Percentiles rank a stretch among this genome's conserved stretches.
Evolutionary conservation across 352 stramenopile species (phyloP).

Genomic region (Phytophthora capsici): DNA sequence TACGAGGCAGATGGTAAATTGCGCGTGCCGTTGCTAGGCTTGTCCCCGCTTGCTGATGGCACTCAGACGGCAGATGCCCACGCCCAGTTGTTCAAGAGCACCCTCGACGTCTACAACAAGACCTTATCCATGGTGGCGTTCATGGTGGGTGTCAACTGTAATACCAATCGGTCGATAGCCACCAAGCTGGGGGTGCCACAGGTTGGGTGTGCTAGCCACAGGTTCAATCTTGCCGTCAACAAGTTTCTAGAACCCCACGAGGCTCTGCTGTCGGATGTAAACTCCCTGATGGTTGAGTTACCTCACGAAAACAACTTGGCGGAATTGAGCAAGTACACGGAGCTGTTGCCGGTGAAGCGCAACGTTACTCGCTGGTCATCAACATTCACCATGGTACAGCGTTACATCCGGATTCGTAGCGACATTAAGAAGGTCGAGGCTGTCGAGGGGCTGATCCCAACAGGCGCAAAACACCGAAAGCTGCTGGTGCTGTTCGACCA

Average conservation of each 20-base stretch:
- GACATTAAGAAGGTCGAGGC: no score
- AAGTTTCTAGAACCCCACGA: constrained; percentile 17
- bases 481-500: no score
- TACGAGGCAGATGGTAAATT: constrained; percentile 10
- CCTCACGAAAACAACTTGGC: constrained; percentile 24
- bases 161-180: constrained; percentile 28
- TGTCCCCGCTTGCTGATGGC: constrained; percentile 11
- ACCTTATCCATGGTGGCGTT: constrained; percentile 12
- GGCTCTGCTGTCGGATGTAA: constrained; percentile 13
- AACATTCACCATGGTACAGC: constrained; percentile 19
- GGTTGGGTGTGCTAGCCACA: constrained; percentile 33
- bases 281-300: constrained; percentile 28
- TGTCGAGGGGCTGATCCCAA: no score
- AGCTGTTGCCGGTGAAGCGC: constrained; percentile 8
- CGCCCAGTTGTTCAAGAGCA: constrained; percentile 7
- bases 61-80: constrained; percentile 17
- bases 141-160: constrained; percentile 35
- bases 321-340: constrained; percentile 20
- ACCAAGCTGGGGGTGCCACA: constrained; percentile 28
- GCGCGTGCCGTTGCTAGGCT: constrained; percentile 2
- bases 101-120: constrained; percentile 23
- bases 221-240: constrained; percentile 28
- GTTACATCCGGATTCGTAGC: constrained; percentile 29
- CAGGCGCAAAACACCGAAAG: no score
- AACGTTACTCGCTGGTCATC: constrained; percentile 36